phyloP scores from a whole-genome alignment of 1,284 basidiomycete genomes.

The Pseudomicrostroma phylloplanum region DNA sequence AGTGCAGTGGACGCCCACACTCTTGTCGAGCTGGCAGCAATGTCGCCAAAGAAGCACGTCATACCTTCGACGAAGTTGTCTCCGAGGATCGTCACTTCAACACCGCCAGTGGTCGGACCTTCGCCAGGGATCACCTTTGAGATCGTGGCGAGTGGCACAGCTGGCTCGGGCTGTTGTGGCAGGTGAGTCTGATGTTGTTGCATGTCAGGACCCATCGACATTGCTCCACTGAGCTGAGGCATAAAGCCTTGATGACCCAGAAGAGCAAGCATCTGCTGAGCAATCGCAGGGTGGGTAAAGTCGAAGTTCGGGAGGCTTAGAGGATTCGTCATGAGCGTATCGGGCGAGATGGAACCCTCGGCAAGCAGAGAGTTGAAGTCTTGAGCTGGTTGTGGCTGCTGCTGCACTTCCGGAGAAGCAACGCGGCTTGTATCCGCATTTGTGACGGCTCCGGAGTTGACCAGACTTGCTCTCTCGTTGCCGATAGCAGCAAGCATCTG shows the following conservation, averaged over 20 bases:
- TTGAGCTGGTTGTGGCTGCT: neutral
- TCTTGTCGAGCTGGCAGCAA: constrained; percentile 72
- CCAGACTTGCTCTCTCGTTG: constrained; percentile 10
- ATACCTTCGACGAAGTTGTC: constrained; percentile 59
- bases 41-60: constrained; percentile 78
- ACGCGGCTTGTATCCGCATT: neutral
- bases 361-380: constrained; percentile 11
- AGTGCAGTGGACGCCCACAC: constrained; percentile 90
- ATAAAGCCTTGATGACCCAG: constrained; percentile 51
- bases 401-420: constrained; percentile 8
- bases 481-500: neutral
- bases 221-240: constrained; percentile 26
- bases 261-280: constrained; percentile 61
- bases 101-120: constrained; percentile 75
- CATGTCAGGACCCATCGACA: neutral
- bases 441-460: constrained; percentile 14
- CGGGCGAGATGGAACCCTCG: constrained; percentile 38
- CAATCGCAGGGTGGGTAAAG: constrained; percentile 44
- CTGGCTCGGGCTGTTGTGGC: constrained; percentile 30
- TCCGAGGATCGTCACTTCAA: constrained; percentile 88
- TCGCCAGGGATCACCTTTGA: constrained; percentile 64
- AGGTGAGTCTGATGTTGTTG: neutral
- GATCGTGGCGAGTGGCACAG: constrained; percentile 33
- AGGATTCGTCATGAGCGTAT: constrained; percentile 31
- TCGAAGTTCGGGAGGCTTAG: constrained; percentile 42